phyloP scores from a whole-genome alignment of 768 basidiomycete species.

The Collybia nuda region DNA sequence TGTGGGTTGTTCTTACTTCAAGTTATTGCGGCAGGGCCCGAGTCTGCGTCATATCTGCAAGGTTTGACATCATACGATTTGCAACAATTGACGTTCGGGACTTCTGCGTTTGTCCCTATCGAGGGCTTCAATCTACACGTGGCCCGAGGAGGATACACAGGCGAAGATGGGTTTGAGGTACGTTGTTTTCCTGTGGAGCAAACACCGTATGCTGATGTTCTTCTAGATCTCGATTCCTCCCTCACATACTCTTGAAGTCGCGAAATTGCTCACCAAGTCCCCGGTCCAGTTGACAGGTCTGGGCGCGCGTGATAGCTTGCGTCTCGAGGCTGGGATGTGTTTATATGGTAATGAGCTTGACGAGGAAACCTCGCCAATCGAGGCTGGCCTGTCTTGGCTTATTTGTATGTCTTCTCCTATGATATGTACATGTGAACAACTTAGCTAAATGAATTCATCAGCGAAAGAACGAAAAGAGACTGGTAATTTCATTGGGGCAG shows the following conservation, averaged over 20 bases:
- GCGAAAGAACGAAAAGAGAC: conserved; percentile 79
- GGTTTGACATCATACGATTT: conserved; percentile 75
- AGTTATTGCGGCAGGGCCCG: conserved; percentile 60
- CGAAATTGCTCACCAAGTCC: conserved; percentile 58
- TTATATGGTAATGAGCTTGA: conserved; percentile 94
- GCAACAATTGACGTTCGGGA: conserved; percentile 76
- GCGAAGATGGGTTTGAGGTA: conserved; percentile 98
- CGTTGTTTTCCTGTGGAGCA: background rate
- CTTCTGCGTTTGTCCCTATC: conserved; percentile 76
- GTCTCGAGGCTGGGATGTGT: conserved; percentile 96
- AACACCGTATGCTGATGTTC: background rate
- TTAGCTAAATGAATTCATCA: conserved; percentile 23
- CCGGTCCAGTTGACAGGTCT: conserved; percentile 86
- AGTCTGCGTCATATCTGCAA: conserved; percentile 80
- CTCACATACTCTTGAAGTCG: conserved; percentile 67
- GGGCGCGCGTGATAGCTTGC: conserved; percentile 90
- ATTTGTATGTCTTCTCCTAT: conserved; percentile 60
- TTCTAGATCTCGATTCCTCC: conserved; percentile 86
- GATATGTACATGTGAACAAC: background rate
- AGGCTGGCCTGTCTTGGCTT: conserved; percentile 91
- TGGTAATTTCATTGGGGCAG: conserved; percentile 79
- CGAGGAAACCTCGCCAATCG: conserved; percentile 82
- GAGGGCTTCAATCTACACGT: conserved; percentile 82
- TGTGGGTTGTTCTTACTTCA: background rate
- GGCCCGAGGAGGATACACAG: conserved; percentile 94